Evolutionary conservation across 2,329 filamentous ascomycete genomes (phyloP).

Genomic region (Colletotrichum tabaci): DNA sequence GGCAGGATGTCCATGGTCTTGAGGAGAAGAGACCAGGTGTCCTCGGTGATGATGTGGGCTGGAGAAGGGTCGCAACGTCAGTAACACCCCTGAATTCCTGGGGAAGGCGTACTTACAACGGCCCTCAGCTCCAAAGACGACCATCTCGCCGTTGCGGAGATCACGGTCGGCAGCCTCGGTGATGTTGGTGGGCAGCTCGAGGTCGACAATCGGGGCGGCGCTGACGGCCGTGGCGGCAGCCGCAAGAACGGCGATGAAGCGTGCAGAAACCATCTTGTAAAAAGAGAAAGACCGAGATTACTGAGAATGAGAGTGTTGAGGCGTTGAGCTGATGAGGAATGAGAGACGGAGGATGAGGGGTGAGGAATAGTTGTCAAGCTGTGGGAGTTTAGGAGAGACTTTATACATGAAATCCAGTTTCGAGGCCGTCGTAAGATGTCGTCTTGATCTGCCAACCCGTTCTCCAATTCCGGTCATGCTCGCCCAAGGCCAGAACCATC

Average conservation of each 20-base stretch:
- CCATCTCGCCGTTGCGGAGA: conserved; percentile 20
- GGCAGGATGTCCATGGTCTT: conserved; percentile 7
- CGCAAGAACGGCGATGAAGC: conserved; percentile 19
- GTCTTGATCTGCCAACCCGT: not conserved
- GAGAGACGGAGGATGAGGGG: not conserved
- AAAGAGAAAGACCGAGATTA: no score
- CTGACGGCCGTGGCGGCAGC: conserved; percentile 11
- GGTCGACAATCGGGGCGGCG: conserved; percentile 17
- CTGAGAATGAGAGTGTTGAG: not conserved
- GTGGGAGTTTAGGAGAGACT: not conserved
- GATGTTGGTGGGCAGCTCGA: conserved; percentile 14
- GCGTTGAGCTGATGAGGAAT: not conserved
- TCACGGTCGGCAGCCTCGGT: conserved; percentile 12
- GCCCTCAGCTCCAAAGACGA: conserved; percentile 13
- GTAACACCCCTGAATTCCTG: not conserved
- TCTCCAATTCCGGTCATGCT: not conserved
- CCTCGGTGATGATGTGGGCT: conserved; percentile 31
- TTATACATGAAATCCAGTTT: not conserved
- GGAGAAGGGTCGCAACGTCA: not conserved
- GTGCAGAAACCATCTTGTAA: conserved; percentile 24
- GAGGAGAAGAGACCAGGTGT: conserved; percentile 30
- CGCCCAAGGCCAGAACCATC: no score
- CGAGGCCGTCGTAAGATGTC: not conserved
- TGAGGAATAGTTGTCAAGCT: not conserved
- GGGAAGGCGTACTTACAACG: conserved; percentile 15